These are phyloP conservation scores for Fraxinus excelsior DNA, from an alignment of 257 asterid species.

Conservation along the genomic window DNA sequence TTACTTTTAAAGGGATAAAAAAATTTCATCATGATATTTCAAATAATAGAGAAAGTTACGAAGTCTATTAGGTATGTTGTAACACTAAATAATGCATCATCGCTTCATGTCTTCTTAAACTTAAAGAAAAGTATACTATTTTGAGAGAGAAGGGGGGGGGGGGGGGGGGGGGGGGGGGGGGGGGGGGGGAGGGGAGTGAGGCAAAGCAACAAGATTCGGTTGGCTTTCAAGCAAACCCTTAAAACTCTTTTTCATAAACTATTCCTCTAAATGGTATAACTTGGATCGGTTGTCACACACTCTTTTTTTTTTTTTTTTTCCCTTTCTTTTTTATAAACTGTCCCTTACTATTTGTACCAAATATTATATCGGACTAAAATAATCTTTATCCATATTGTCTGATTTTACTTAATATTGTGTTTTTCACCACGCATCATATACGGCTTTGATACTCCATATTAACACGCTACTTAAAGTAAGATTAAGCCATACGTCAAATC, in stretches of 20 bases:
- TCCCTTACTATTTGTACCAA: too few species aligned
- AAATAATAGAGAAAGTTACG: background rate
- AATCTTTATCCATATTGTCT: background rate
- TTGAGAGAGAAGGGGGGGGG: slow-evolving; percentile 5
- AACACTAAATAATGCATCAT: background rate
- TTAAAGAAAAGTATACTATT: slow-evolving; percentile 49
- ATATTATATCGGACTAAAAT: background rate
- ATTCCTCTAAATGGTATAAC: slow-evolving; percentile 8
- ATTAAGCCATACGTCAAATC: background rate
- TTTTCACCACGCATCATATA: background rate
- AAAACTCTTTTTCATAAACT: slow-evolving; percentile 40
- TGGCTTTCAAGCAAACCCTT: slow-evolving; percentile 71
- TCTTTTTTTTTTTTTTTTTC: too few species aligned
- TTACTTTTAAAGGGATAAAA: background rate
- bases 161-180: slow-evolving; percentile 9
- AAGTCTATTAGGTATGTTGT: background rate
- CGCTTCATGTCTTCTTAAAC: slow-evolving; percentile 50
- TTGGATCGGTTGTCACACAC: background rate
- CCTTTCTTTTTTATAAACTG: too few species aligned
- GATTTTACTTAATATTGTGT: too few species aligned
- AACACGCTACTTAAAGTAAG: background rate
- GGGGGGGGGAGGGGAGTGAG: slow-evolving; percentile 16
- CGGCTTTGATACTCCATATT: background rate
- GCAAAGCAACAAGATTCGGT: slow-evolving; percentile 51
- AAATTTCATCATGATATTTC: background rate